Base-by-base conservation (phyloP, 768 basidiomycete genomes). In the Kwoniella sp. region DNA sequence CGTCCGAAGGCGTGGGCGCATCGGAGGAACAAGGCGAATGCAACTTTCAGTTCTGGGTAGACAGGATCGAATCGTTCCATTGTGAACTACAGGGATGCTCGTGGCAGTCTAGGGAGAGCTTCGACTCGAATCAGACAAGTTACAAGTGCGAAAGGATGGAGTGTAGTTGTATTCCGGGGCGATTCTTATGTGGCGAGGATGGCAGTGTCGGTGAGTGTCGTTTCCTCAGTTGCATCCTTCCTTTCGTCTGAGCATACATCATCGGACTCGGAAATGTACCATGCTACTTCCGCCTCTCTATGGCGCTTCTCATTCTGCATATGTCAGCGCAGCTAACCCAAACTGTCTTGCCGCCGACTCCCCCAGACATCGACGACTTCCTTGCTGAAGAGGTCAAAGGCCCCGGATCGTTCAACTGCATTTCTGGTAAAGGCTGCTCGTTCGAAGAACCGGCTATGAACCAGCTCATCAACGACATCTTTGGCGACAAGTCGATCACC, bases 401-500 rank as follows among this genome's bases (percentile, higher is more conserved):
- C 0, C 96, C 96, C 0, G 96, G 90, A 0, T 82, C 83, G 10
- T 98, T 99, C 80, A 88, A 84, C 67, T 95, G 95, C 82, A 83
- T 76, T 60, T 83, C 82, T 1, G 88, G 87, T 17, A 79, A 83
- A 51, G 90, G 88, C 8, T 97, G 94, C 81, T 86, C 84, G 65
- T 99, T 99, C 72, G 89, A 94, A 77, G 96, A 99, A 72, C 91
- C 92, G 0, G 92, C 90, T 0, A 98, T 99, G 96, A 96, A 99
- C 73, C 84, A 88, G 30, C 85, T 99, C 56, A 98, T 99, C 80
- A 86, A 89, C 74, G 88, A 89, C 65, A 88, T 99, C 70, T 98
- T 99, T 68, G 96, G 91, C 1, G 96, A 99, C 77, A 83, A 83
- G 1, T 90, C 87, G 74, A 99, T 99, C 74, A 89, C 91, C 1